Conservation (phyloP, 2,329 filamentous ascomycete genomes). For the Davidsoniella neocaledoniae region DNA sequence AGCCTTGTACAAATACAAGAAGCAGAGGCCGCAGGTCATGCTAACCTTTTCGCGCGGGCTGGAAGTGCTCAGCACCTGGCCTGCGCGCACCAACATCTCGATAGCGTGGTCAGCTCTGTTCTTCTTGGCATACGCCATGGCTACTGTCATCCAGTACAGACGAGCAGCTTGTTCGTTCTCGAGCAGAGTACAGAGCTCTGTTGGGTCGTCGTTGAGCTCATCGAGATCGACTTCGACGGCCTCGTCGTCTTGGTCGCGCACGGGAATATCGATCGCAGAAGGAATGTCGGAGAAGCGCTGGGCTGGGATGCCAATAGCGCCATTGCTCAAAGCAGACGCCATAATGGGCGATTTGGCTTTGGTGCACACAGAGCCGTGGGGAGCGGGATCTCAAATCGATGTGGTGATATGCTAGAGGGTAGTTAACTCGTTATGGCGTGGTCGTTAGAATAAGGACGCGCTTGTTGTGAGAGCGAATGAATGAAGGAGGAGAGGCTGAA, state of each 20-base stretch:
- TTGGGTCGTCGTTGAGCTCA: conserved; percentile 81
- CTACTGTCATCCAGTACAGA: conserved; percentile 95
- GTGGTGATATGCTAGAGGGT: not conserved
- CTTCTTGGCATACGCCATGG: conserved; percentile 91
- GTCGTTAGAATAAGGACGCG: not conserved
- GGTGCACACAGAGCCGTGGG: not conserved
- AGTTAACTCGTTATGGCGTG: not conserved
- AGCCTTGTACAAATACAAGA: conserved; percentile 82
- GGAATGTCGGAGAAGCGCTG: conserved; percentile 49
- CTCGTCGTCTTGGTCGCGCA: conserved; percentile 50
- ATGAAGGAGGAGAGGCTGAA: too few species aligned
- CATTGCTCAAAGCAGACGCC: conserved; percentile 21
- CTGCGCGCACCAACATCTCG: conserved; percentile 56
- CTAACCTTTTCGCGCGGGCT: conserved; percentile 70
- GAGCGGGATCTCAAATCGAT: not conserved
- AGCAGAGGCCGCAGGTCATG: conserved; percentile 70
- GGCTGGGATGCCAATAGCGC: conserved; percentile 26
- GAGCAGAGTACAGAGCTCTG: conserved; percentile 83
- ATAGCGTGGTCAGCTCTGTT: conserved; percentile 75
- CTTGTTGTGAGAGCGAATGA: not conserved
- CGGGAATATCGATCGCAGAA: conserved; percentile 47
- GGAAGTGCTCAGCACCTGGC: conserved; percentile 51
- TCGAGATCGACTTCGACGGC: conserved; percentile 86
- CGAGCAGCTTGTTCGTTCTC: conserved; percentile 87
- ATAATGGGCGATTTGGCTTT: not conserved